Evolutionary conservation across 2,329 filamentous ascomycete species (phyloP), one percentile per base, ranked within the genome.

Genomic region (Beauveria medogensis): DNA sequence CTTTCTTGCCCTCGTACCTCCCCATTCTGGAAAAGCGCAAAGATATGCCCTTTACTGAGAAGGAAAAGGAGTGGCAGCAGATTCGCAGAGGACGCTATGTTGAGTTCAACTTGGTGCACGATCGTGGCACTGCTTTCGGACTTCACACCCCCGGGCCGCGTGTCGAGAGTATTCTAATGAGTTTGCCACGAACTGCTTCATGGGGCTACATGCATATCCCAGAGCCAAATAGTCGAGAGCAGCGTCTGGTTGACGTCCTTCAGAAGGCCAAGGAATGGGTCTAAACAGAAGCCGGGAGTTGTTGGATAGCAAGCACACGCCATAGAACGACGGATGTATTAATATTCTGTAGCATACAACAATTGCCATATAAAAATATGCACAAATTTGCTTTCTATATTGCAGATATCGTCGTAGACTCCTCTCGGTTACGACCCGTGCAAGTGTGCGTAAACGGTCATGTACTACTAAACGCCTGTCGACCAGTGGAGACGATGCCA

Each of bases 81-180:
- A 81, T 99, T 64, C 84, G 94, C 55, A 81, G 94, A 65, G 94
- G 94, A n/a, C 83, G 92, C 69, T 99, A 99, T 72, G 94, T 99
- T 64, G 94, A 99, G 76, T 99, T 99, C 76, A 99, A 99, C 76
- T 82, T 99, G 43, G 91, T 99, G 60, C 92, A 99, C 75, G 94
- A 99, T 77, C 85, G 94, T 28, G 94, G 94, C 3, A 99, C 94
- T 2, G 87, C 90, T 8, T 99, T 99, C 74, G 94, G 94, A 1
- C 78, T 99, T 65, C 94, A 94, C 70, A 96, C 93, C 0, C 94
- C 94, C 0, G 91, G 91, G 47, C 89, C 92, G 6, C 83, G 94
- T 64, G 87, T 99, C 3, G 94, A 99, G 80, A 97, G 92, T 73
- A 99, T 99, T 62, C 77, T 99, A 66, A 97, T 99, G 92, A 97